These are phyloP conservation scores for Quercus phellos DNA, from an alignment of 331 rosid genomes.

Conservation along the genomic window DNA sequence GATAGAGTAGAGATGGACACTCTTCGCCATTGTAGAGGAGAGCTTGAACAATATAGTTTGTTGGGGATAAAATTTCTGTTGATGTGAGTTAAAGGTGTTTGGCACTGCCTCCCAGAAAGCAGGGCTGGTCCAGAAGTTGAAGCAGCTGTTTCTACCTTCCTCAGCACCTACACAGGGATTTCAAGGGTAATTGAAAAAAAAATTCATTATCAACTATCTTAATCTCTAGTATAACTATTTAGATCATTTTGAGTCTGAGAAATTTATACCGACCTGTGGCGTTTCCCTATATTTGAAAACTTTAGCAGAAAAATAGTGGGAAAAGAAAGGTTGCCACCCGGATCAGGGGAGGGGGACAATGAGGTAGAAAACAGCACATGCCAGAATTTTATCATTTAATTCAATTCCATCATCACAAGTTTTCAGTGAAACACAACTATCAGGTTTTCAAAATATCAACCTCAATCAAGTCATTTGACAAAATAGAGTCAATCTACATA, in stretches of 20 bases:
- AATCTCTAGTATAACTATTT: neutral
- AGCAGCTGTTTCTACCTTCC: neutral
- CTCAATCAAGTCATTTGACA: neutral
- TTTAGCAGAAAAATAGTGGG: neutral
- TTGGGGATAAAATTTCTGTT: neutral
- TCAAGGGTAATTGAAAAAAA: neutral
- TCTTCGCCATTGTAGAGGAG: conserved; percentile 21
- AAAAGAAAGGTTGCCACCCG: neutral
- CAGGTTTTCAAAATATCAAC: neutral
- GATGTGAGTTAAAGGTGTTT: neutral
- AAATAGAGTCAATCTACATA: neutral
- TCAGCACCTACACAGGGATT: conserved; percentile 13
- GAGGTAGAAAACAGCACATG: neutral
- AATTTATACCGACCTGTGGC: neutral
- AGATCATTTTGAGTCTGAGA: neutral
- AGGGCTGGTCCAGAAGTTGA: conserved; percentile 16
- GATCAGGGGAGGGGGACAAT: neutral
- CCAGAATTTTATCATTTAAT: neutral
- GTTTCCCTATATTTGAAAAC: neutral
- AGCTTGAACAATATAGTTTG: neutral
- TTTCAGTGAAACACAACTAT: neutral
- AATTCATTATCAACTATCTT: neutral
- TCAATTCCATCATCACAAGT: neutral
- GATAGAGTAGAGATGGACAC: neutral
- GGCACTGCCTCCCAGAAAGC: neutral